Base-by-base conservation (phyloP, 257 asterid species). In the Solanum megistacrolobum region DNA sequence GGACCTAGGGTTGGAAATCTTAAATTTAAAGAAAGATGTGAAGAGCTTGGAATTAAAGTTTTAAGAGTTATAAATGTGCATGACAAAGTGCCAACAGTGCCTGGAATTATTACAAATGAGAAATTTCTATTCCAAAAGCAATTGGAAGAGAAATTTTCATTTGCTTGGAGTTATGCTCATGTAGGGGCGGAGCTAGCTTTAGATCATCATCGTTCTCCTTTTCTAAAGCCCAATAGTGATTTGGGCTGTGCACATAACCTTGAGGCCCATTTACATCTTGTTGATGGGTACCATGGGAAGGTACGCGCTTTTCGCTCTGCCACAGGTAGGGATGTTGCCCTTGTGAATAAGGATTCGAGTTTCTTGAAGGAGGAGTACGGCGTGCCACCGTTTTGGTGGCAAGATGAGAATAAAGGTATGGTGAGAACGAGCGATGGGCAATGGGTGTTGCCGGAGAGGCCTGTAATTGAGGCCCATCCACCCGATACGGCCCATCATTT, bases 151-250 rank as follows among this genome's bases (percentile, higher is more conserved):
- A 27, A 69, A 0, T 86, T 94, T 0, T 91, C 94, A 1, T 94
- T 94, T 62, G 97, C 98, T 1, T 95, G 98, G 98, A 93, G 97
- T 85, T 95, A 95, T 43, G 96, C 98, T 11, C 98, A 95, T 78
- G 98, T 95, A 0, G 98, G 98, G 1, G 92, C 87, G 14, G 98
- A 95, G 69, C n/a, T 95, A 8, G 88, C 91, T 0, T 86, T 95
- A 48, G 94, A 95, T 34, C 97, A 94, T 18, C 65, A 89, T 2
- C 91, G 20, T 7, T 95, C 98, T 4, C 98, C 97, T 2, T 94
- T 72, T 72, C 89, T 95, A 5, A 94, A 91, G 32, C 83, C 89
- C 20, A 91, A 88, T 0, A 32, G 12, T 5, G 97, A 96, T 46
- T 35, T 93, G 0, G 62, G 94, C 25, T 89, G 90, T 29, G 91